Evolutionary conservation across 306 rosid species (phyloP).

Genomic region (Spatholobus suberectus): DNA sequence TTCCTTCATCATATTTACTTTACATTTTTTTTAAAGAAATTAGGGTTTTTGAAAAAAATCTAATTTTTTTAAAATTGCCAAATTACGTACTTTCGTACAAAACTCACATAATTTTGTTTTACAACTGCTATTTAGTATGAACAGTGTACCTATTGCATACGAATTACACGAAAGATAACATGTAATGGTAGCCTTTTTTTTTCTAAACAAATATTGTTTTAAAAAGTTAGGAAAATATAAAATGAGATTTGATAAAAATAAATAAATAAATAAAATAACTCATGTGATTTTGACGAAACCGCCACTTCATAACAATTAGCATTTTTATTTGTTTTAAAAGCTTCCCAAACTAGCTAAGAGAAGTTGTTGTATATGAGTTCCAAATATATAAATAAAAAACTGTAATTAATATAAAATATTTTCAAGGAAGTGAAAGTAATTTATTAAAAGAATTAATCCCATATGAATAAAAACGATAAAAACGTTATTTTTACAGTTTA

Average conservation of each 20-base stretch:
- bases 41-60: too few species aligned
- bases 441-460: background rate
- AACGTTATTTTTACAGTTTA: background rate
- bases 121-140: background rate
- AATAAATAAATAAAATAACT: too few species aligned
- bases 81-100: background rate
- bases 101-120: background rate
- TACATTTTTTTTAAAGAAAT: background rate
- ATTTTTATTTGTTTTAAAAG: background rate
- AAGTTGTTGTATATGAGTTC: background rate
- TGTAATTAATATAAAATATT: background rate
- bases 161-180: background rate
- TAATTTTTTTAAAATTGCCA: background rate
- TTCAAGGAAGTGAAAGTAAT: background rate
- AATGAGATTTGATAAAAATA: background rate
- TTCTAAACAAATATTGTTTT: background rate
- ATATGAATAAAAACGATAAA: background rate
- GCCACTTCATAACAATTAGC: too few species aligned
- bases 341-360: background rate
- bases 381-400: too few species aligned
- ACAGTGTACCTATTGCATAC: too few species aligned
- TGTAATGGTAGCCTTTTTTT: background rate
- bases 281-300: too few species aligned
- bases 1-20: background rate
- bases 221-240: background rate